phyloP scores from a whole-genome alignment of 129 eudicot species.

The Flaveria linearis region DNA sequence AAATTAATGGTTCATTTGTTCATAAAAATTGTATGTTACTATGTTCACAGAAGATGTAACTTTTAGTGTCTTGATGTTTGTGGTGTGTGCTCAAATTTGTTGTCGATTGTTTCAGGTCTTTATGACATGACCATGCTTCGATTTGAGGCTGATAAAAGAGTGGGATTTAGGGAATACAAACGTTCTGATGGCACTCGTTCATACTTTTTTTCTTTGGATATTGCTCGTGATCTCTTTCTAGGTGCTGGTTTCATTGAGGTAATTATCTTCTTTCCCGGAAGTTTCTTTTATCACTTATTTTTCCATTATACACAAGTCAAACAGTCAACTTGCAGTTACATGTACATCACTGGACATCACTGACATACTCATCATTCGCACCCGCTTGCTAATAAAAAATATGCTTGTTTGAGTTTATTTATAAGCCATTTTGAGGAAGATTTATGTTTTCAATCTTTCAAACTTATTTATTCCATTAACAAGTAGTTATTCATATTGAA shows the following conservation, averaged over 20 bases:
- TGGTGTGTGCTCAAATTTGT: constrained; percentile 12
- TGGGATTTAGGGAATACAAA: constrained; percentile 78
- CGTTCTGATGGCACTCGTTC: constrained; percentile 92
- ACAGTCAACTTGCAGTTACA: background rate
- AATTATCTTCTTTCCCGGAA: constrained; percentile 15
- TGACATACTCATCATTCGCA: background rate
- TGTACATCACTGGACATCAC: background rate
- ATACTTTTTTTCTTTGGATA: constrained; percentile 80
- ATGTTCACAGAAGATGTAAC: constrained; percentile 28
- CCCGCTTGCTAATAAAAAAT: background rate
- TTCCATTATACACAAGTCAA: background rate
- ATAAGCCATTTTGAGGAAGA: background rate
- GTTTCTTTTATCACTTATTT: background rate
- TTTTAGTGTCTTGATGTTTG: background rate
- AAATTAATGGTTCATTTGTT: too few species aligned
- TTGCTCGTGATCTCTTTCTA: constrained; percentile 53
- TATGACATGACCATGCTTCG: constrained; percentile 99
- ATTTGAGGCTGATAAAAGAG: constrained; percentile 69
- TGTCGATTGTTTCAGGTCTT: constrained; percentile 55
- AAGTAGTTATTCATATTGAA: too few species aligned
- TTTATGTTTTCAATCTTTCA: too few species aligned
- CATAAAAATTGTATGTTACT: too few species aligned
- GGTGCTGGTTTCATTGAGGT: constrained; percentile 81
- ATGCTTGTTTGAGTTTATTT: background rate
- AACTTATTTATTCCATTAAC: too few species aligned